Conservation (phyloP, 2,329 filamentous ascomycete species). For the Parafenestella ontariensis region DNA sequence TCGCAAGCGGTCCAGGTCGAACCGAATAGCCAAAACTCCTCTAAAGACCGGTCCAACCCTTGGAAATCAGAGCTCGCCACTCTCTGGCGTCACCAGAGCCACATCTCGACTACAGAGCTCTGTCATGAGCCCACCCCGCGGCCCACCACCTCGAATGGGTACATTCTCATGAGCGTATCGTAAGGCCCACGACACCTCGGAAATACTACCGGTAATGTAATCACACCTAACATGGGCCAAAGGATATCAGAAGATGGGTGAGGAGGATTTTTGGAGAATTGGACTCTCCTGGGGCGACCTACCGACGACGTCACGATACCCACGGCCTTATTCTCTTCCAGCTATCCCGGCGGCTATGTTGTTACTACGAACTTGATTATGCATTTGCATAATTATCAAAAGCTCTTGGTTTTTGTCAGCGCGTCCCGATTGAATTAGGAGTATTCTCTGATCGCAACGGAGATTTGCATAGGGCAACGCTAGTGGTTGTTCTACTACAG, state of each 20-base stretch:
- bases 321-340: constrained; percentile 36
- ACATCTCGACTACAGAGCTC: constrained; percentile 35
- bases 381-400: constrained; percentile 36
- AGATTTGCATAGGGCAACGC: constrained; percentile 13
- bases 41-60: constrained; percentile 21
- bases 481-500: constrained; percentile 6
- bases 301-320: constrained; percentile 46
- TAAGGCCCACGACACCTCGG: neutral
- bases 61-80: constrained; percentile 31
- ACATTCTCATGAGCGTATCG: constrained; percentile 37
- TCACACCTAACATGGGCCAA: constrained; percentile 3
- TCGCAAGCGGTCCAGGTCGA: constrained; percentile 44
- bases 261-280: constrained; percentile 25
- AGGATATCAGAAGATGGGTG: constrained; percentile 13
- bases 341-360: constrained; percentile 29
- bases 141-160: constrained; percentile 42
- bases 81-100: constrained; percentile 40
- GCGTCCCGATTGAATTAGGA: constrained; percentile 28
- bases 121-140: constrained; percentile 34
- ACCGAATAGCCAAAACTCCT: constrained; percentile 33
- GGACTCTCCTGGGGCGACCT: constrained; percentile 18
- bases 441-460: constrained; percentile 3
- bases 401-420: constrained; percentile 29
- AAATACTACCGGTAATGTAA: constrained; percentile 2
- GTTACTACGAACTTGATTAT: constrained; percentile 35